These are phyloP conservation scores for Wickerhamiella hasegawae DNA, from an alignment of 805 yeast genomes.

Conservation along the genomic window DNA sequence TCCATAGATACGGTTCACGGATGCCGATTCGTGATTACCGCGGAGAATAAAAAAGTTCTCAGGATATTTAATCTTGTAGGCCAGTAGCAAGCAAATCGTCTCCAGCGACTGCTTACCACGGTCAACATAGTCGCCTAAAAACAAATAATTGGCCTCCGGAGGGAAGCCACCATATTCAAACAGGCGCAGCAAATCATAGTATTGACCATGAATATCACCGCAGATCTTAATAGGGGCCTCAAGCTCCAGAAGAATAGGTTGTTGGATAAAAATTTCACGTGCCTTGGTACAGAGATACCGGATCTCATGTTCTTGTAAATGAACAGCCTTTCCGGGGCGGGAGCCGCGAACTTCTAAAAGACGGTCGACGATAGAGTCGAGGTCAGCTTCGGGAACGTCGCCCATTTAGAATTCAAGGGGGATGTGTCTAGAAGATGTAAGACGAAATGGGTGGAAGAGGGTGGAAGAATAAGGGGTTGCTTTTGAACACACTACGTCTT, in stretches of 20 bases:
- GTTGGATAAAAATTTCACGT: constrained; percentile 93
- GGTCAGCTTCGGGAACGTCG: constrained; percentile 62
- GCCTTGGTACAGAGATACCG: constrained; percentile 94
- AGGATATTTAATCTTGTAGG: constrained; percentile 95
- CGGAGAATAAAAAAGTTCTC: constrained; percentile 92
- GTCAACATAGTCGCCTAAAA: constrained; percentile 94
- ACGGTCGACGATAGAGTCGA: constrained; percentile 94
- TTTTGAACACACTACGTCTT: too few relatives aligned
- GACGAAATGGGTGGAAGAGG: too few relatives aligned
- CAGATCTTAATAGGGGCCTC: constrained; percentile 92
- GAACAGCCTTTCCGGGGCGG: constrained; percentile 95
- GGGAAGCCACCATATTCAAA: constrained; percentile 99
- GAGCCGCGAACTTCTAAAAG: constrained; percentile 94
- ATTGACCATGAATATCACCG: constrained; percentile 98
- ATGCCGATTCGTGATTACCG: constrained; percentile 98
- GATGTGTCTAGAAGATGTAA: too few relatives aligned
- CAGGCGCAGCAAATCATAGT: constrained; percentile 84
- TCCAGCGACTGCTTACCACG: constrained; percentile 96
- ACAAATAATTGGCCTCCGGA: constrained; percentile 92
- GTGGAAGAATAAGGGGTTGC: too few relatives aligned
- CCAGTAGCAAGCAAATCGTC: constrained; percentile 83
- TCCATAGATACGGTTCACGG: constrained; percentile 94
- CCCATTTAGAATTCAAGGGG: constrained; percentile 17
- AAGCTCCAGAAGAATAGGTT: constrained; percentile 84
- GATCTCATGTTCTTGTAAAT: constrained; percentile 84